phyloP scores from a whole-genome alignment of 2,329 filamentous ascomycete species.

The Pseudocercospora fijiensis region DNA sequence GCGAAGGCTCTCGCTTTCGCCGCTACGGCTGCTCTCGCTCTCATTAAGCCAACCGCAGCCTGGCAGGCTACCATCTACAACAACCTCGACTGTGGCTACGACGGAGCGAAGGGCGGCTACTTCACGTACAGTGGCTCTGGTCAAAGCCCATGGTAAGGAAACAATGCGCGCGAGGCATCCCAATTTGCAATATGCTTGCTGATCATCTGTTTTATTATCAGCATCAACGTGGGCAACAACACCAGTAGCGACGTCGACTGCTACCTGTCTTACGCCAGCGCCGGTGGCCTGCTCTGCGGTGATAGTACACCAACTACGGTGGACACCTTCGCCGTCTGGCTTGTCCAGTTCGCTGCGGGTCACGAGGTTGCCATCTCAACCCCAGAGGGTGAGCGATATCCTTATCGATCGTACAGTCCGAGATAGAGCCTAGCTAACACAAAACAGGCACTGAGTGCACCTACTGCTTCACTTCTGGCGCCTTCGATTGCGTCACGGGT shows the following conservation, averaged over 20 bases:
- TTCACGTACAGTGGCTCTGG: background rate
- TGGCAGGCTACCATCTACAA: background rate
- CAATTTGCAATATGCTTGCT: background rate
- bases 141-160: background rate
- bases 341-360: background rate
- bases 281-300: background rate
- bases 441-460: background rate
- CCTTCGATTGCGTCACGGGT: background rate
- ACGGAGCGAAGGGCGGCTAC: background rate
- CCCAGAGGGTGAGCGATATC: background rate
- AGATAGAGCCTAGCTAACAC: background rate
- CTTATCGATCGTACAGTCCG: background rate
- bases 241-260: background rate
- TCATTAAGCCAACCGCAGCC: background rate
- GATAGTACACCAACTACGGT: background rate
- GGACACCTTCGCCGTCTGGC: background rate
- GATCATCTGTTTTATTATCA: background rate
- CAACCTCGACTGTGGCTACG: constrained; percentile 2
- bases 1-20: background rate
- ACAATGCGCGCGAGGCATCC: background rate
- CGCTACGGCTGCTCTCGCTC: background rate
- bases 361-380: background rate
- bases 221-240: constrained; percentile 4
- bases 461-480: constrained; percentile 2
- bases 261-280: background rate